These are phyloP conservation scores for Pulveroboletus sp. DNA, from an alignment of 768 basidiomycete species.

Conservation along the genomic window DNA sequence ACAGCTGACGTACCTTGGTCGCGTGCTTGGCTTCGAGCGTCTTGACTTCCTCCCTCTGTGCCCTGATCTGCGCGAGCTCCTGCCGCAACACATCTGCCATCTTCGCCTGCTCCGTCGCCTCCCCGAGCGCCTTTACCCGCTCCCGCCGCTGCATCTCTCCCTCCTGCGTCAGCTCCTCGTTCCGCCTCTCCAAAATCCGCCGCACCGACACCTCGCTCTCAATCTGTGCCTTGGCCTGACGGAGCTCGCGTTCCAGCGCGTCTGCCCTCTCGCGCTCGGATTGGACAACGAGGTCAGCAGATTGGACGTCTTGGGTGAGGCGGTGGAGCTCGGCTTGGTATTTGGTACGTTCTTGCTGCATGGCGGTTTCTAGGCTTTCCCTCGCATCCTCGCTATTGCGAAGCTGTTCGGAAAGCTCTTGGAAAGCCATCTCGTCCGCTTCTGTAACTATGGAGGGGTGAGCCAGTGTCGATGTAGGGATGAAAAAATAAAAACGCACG, in stretches of 20 bases:
- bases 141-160: conserved; percentile 54
- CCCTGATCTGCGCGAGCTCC: conserved; percentile 58
- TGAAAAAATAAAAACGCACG: conserved; percentile 47
- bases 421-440: conserved; percentile 72
- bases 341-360: conserved; percentile 56
- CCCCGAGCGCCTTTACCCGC: conserved; percentile 56
- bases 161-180: conserved; percentile 53
- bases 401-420: conserved; percentile 70
- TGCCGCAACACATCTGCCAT: conserved; percentile 57
- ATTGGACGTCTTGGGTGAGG: conserved; percentile 45
- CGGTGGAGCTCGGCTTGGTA: conserved; percentile 57
- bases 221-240: conserved; percentile 56
- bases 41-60: conserved; percentile 69
- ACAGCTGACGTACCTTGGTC: conserved; percentile 57
- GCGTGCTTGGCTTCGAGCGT: conserved; percentile 62
- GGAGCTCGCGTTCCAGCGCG: conserved; percentile 61
- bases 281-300: conserved; percentile 35
- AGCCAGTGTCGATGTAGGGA: conserved; percentile 2
- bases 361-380: conserved; percentile 50
- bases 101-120: conserved; percentile 66
- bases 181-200: conserved; percentile 62
- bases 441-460: conserved; percentile 51
- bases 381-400: conserved; percentile 56
- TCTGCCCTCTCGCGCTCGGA: conserved; percentile 53
- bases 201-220: conserved; percentile 64